phyloP scores from a whole-genome alignment of 148 eudicot species.

The Linanthus parryae region DNA sequence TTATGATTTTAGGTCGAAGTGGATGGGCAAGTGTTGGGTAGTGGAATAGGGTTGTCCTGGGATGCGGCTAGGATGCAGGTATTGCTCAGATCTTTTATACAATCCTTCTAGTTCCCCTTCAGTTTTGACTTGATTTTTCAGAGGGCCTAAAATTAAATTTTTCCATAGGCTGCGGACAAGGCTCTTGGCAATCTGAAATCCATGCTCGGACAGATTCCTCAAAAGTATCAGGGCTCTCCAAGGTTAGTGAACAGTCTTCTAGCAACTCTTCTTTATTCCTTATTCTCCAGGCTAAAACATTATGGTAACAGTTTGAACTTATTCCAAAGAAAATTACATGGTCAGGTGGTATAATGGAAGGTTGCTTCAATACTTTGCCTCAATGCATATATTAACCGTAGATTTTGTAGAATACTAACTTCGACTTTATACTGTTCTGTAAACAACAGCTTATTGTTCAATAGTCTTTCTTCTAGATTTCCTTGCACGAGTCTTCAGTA shows the following conservation, averaged over 20 bases:
- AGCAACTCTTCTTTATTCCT: neutral
- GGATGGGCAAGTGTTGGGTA: constrained; percentile 74
- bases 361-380: too few species aligned
- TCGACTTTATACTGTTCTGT: too few species aligned
- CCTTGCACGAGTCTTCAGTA: too few species aligned
- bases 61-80: constrained; percentile 85
- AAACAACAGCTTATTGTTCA: too few species aligned
- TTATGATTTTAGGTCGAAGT: constrained; percentile 56
- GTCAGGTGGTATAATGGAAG: too few species aligned
- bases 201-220: constrained; percentile 44
- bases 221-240: constrained; percentile 69
- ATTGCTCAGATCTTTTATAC: neutral
- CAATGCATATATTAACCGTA: too few species aligned
- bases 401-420: too few species aligned
- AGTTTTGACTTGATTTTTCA: neutral
- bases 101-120: neutral
- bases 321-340: too few species aligned
- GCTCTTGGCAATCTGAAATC: constrained; percentile 57
- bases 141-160: constrained; percentile 6
- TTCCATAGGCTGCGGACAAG: constrained; percentile 74
- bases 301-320: neutral
- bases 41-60: constrained; percentile 71
- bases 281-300: neutral
- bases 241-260: constrained; percentile 35
- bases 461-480: too few species aligned